phyloP scores from a whole-genome alignment of 1,284 basidiomycete genomes.

The Ceratobasidium sp. region DNA sequence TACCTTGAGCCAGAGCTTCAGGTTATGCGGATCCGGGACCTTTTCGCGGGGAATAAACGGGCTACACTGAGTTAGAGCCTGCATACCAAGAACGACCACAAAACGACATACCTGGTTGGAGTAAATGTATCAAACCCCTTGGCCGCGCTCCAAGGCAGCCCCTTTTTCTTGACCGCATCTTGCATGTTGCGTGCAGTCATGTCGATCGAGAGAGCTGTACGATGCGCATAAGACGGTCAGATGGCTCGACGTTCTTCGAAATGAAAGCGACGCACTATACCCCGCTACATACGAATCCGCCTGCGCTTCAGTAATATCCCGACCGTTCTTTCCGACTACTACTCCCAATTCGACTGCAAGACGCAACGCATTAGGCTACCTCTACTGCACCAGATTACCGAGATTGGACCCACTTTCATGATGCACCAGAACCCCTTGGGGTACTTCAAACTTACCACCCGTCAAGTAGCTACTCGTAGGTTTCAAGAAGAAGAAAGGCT shows the following conservation, averaged over 20 bases:
- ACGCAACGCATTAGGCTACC: conserved; percentile 1
- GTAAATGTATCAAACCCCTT: conserved; percentile 94
- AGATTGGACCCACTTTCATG: conserved; percentile 79
- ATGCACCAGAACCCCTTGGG: conserved; percentile 85
- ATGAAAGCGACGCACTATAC: conserved; percentile 73
- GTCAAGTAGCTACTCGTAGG: conserved; percentile 91
- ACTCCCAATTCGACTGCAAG: conserved; percentile 92
- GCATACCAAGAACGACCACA: conserved; percentile 5
- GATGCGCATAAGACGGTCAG: neutral
- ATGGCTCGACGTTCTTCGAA: neutral
- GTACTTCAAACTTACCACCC: conserved; percentile 89
- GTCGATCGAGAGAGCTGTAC: conserved; percentile 88
- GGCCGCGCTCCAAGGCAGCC: conserved; percentile 93
- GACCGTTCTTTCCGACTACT: conserved; percentile 89
- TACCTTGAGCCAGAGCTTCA: conserved; percentile 83
- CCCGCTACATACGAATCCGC: conserved; percentile 89
- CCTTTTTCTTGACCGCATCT: conserved; percentile 91
- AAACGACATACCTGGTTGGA: conserved; percentile 68
- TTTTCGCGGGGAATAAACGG: conserved; percentile 83
- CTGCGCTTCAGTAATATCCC: conserved; percentile 80
- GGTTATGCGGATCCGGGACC: conserved; percentile 79
- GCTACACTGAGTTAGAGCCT: conserved; percentile 59
- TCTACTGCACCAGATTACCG: neutral
- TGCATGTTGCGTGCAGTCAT: conserved; percentile 97
- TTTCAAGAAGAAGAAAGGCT: conserved; percentile 99